phyloP scores from a whole-genome alignment of 2,329 filamentous ascomycete species.

The Colletotrichum kahawae region DNA sequence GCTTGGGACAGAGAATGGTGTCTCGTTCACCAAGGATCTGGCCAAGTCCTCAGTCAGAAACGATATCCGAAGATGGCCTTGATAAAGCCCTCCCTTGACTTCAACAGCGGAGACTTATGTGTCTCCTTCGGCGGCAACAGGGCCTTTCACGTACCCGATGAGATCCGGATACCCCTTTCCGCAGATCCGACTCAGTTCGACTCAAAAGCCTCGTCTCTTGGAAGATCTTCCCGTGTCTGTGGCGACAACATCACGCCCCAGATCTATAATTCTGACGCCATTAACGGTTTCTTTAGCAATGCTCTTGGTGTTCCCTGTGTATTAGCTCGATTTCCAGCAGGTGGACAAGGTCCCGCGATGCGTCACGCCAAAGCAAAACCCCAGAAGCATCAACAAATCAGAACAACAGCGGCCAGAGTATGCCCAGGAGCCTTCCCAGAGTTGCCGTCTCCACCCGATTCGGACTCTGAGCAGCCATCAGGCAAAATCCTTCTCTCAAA shows the following conservation, averaged over 20 bases:
- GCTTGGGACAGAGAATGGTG: conserved; percentile 98
- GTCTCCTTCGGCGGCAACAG: conserved; percentile 55
- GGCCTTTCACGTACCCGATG: conserved; percentile 28
- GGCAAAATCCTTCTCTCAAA: conserved; percentile 81
- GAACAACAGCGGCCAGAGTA: conserved; percentile 27
- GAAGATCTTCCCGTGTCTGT: conserved; percentile 73
- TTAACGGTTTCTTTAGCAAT: conserved; percentile 79
- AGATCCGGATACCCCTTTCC: conserved; percentile 67
- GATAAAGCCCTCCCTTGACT: conserved; percentile 76
- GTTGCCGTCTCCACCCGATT: conserved; percentile 61
- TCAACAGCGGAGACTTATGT: conserved; percentile 67
- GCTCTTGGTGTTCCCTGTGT: conserved; percentile 80
- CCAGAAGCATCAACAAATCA: conserved; percentile 56
- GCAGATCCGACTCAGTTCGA: conserved; percentile 66
- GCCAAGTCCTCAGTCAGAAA: conserved; percentile 87
- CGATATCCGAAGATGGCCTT: conserved; percentile 87
- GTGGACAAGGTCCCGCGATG: conserved; percentile 60
- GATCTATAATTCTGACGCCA: conserved; percentile 67
- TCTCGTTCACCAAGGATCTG: conserved; percentile 84
- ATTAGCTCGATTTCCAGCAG: conserved; percentile 81
- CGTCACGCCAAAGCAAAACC: conserved; percentile 77
- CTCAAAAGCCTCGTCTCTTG: conserved; percentile 38
- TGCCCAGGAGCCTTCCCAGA: conserved; percentile 61
- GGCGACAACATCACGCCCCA: conserved; percentile 77
- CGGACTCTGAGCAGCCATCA: conserved; percentile 51